Base-by-base conservation (phyloP, 768 basidiomycete species). In the Crucibulum laeve region DNA sequence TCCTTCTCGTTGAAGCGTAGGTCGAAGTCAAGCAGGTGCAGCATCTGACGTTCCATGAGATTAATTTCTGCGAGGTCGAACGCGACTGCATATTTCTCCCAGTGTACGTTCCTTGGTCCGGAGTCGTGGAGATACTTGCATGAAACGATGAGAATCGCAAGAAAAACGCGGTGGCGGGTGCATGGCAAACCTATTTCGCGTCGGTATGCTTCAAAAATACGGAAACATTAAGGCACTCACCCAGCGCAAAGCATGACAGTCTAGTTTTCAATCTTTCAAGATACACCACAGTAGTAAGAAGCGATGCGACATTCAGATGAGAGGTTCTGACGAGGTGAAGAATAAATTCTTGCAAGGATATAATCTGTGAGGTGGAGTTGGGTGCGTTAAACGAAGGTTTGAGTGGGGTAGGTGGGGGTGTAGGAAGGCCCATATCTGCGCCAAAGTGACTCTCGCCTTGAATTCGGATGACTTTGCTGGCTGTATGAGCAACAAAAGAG, bases 121-220 rank as follows among this genome's bases (percentile, higher is more conserved):
- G 87, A 87, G 64, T 94, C 91, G 64, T 99, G 96, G 58, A 97
- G 81, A 64, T 97, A 97, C 68, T 99, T 99, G 49, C 92, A 87
- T 18, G 95, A 84, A 32, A 91, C 87, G 64, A 99, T 97, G 54
- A 99, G 84, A 1, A 89, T 85, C 18, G 95, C 95, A 53, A 99
- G 78, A 67, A 99, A 97, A 41, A 99, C 86, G 38, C 95, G 84
- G 59, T 98, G 95, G 25, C 91, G 80, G 17, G 95, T 95, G 63
- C 92, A 96, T 18, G 87, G 79, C 72, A 92, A 83, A 38, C 71
- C 73, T 92, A 75, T 73, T 6, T 30, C 19, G 5, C 5, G 17
- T 36, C 25, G 17, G 38, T 28, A 37, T 33, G 14, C 38, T 18
- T 14, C 37, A 11, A 25, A n/a, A 6, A 37, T 28, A 38, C 19